Evolutionary conservation across 495 filamentous ascomycete species (phyloP).

Genomic region (Penicillium samsonianum): DNA sequence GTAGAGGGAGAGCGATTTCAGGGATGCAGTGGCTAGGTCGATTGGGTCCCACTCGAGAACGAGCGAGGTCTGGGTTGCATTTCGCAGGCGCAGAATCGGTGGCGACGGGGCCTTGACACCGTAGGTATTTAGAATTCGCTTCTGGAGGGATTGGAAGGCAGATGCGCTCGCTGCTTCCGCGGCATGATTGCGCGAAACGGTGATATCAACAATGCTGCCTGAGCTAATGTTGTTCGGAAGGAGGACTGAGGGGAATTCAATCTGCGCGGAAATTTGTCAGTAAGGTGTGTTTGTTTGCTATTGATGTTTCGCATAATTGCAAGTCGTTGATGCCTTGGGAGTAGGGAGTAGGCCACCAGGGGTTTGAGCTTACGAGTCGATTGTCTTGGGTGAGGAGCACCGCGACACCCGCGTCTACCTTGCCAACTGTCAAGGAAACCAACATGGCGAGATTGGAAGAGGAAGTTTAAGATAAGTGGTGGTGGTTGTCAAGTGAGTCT

Average conservation of each 20-base stretch:
- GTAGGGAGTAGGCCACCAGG: conserved; percentile 22
- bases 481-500: conserved; percentile 19
- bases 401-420: conserved; percentile 97
- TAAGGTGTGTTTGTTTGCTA: conserved; percentile 10
- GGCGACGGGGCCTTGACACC: conserved; percentile 75
- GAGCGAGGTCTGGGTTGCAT: conserved; percentile 94
- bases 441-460: conserved; percentile 62
- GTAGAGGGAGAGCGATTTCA: conserved; percentile 85
- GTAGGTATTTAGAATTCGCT: conserved; percentile 82
- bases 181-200: conserved; percentile 80
- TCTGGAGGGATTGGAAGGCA: conserved; percentile 80
- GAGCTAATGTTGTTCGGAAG: conserved; percentile 92
- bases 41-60: conserved; percentile 99
- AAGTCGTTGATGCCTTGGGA: conserved; percentile 19
- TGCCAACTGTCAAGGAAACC: conserved; percentile 96
- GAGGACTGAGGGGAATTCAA: conserved; percentile 98
- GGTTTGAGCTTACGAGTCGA: conserved; percentile 69
- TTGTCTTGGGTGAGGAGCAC: conserved; percentile 97
- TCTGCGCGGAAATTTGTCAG: conserved; percentile 53
- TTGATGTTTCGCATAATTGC: conserved; percentile 8
- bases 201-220: conserved; percentile 97
- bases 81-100: conserved; percentile 84
- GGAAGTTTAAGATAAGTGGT: conserved; percentile 8
- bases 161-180: conserved; percentile 73
- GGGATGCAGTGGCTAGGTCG: conserved; percentile 84